Evolutionary conservation across 1,284 basidiomycete species (phyloP).

Genomic region (Cryptococcus sp.): DNA sequence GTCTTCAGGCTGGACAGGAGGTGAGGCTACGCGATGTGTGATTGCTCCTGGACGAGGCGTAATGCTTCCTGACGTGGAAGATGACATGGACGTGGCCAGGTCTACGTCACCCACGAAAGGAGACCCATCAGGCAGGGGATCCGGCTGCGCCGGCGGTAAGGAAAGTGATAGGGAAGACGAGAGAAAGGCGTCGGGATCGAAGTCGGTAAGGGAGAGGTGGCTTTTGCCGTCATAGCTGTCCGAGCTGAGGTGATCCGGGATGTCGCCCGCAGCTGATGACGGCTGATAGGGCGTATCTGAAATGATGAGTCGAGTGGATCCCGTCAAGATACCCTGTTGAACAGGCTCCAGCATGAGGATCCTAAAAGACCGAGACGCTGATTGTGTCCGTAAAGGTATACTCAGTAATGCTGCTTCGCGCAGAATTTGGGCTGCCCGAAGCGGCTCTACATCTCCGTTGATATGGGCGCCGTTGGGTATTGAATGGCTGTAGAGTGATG

Average conservation of each 20-base stretch:
- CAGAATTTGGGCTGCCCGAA: slow-evolving; percentile 20
- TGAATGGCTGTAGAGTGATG: slow-evolving; percentile 2
- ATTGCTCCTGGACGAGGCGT: slow-evolving; percentile 45
- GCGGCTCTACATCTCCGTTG: neutral
- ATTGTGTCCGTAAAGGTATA: neutral
- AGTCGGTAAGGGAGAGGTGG: slow-evolving; percentile 36
- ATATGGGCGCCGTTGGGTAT: neutral
- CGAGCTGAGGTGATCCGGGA: slow-evolving; percentile 20
- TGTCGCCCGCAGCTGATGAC: slow-evolving; percentile 15
- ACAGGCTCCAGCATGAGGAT: slow-evolving; percentile 64
- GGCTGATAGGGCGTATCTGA: slow-evolving; percentile 35
- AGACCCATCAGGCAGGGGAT: slow-evolving; percentile 17
- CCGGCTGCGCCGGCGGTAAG: neutral
- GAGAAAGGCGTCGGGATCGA: slow-evolving; percentile 46
- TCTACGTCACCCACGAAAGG: slow-evolving; percentile 20
- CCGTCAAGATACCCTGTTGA: slow-evolving; percentile 65
- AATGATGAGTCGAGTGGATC: slow-evolving; percentile 63
- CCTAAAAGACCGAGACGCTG: slow-evolving; percentile 16
- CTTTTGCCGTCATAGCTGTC: slow-evolving; percentile 31
- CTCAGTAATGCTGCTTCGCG: slow-evolving; percentile 23
- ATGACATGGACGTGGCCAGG: slow-evolving; percentile 22
- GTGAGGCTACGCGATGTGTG: slow-evolving; percentile 18
- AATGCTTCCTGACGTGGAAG: slow-evolving; percentile 46
- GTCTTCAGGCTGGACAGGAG: slow-evolving; percentile 29
- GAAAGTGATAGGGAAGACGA: slow-evolving; percentile 31